Base-by-base conservation (phyloP, 768 basidiomycete species). In the Dendrothele bispora region DNA sequence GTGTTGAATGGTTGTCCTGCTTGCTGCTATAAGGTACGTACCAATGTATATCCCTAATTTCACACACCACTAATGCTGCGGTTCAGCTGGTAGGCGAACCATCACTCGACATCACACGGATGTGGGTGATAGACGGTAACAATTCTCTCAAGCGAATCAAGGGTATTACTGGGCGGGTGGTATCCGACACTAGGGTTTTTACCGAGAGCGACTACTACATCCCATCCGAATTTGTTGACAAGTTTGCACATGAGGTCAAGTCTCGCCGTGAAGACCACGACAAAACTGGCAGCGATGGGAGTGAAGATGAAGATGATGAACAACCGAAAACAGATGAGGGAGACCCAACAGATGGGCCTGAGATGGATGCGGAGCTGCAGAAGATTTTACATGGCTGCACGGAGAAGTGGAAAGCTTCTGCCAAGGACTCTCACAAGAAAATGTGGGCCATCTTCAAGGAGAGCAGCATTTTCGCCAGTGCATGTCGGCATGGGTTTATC, bases 81-180 rank as follows among this genome's bases (percentile, higher is more conserved):
- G 28, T 5, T 22, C 22, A 29, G 51, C 32, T 22, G 49, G 32
- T 35, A 6, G 30, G 22, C 21, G 66, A 74, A 43, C 59, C 58
- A 0, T 20, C 48, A 1, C 57, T 73, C 1, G 11, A 29, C 3
- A 63, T 57, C 24, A 12, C 48, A 1, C n/a, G 60, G 5, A 49
- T 74, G 25, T 25, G 55, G 11, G 57, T 55, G 15, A 55, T 68
- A 35, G 66, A 73, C 48, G 63, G 65, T 2, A 72, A 71, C 41
- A 53, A 64, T 27, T 72, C 64, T 0, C 52, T 64, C 3, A 68
- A 68, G 44, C 58, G 62, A 1, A 55, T 71, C 25, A 59, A 56
- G 5, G 50, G 39, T n/a, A 42, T 55, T 3, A 55, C 55, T 1
- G n/a, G 42, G 8, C 54, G 56, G 10, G 32, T 55, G 15, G 46